Base-by-base conservation (phyloP, 805 yeast genomes). In the Schwanniomyces yamadae region DNA sequence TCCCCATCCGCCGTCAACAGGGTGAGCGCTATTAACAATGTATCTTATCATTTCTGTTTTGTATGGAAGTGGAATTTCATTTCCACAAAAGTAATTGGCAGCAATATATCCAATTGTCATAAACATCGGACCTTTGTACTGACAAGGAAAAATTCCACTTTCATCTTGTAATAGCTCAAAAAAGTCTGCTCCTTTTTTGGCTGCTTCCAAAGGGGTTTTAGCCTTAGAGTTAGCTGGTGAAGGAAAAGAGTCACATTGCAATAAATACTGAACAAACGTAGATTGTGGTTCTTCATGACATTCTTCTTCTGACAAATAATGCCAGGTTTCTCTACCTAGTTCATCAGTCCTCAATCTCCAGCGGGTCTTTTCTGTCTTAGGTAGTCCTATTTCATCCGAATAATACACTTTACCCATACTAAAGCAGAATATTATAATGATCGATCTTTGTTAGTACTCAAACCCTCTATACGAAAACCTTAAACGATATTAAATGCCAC, bases 1-100 rank as follows among this genome's bases (percentile, higher is more conserved):
- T 0, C 99, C 99, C 99, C 99, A 93, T 2, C 99, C 99, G n/a
- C 99, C 99, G 59, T 93, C 99, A 1, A 90, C 96, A 0, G 97
- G 97, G 56, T 93, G 96, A 0, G 97, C 82, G 0, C 87, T 76
- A 56, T 93, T 93, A n/a, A 88, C 86, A 12, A 93, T 62, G 54
- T 90, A 93, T 40, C 99, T 71, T 18, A 84, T 78, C 53, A 93
- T 61, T 59, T 93, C 99, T 10, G 63, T 61, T 44, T 69, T 69
- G 49, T 73, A 77, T 24, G 76, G 81, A 20, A 78, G 80, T 0
- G 90, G 82, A 23, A 93, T 84, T 8, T 75, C 76, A 0, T 78
- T 71, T 23, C 77, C 75, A 9, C 90, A 75, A 55, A 80, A 80
- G 59, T 89, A 86, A 44, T 76, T 73, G 1, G 86, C 79, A 0